Base-by-base conservation (phyloP, 352 stramenopile genomes). In the Paralagenidium karlingii region DNA sequence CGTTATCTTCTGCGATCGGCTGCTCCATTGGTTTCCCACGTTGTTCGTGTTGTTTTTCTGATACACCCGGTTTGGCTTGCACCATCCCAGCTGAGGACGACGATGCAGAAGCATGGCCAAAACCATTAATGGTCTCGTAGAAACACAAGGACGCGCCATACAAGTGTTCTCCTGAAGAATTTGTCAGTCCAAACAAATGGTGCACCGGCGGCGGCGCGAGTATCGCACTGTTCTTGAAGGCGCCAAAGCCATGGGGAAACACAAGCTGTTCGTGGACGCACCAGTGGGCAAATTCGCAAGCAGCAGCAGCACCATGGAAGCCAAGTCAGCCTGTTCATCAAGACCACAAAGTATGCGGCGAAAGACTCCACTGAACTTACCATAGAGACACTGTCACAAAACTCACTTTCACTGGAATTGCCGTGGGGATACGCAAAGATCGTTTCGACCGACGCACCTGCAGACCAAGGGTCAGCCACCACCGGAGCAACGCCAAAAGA, bases 101-200 rank as follows among this genome's bases (percentile, higher is more conserved):
- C n/a, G n/a, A n/a, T n/a, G n/a, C n/a, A n/a, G n/a, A n/a, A n/a
- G n/a, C n/a, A n/a, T n/a, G n/a, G n/a, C n/a, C n/a, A n/a, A n/a
- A n/a, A n/a, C 15, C 4, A 47, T 25, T 16, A 16, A 22, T 24
- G 27, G 55, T 60, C 47, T 74, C 61, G 34, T 60, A 62, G 25
- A 78, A 70, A 43, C 60, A 68, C 5, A 78, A 34, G 5, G 64
- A 74, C 4, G 64, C 55, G 18, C 64, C 64, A 33, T 68, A 68
- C 13, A 74, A 53, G 13, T 65, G 55, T 8, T 69, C 56, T 6
- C 64, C 64, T 4, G 51, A 54, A 7, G 47, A 38, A 37, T 69
- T 56, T 8, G 60, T 78, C 22, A 78, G 43, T 8, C 58, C 63
- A 40, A 78, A 78, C 4, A 69, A 24, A 33, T 78, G 63, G 49